Evolutionary conservation across 2,329 filamentous ascomycete genomes (phyloP).

Genomic region (Ceratocystis harringtonii): DNA sequence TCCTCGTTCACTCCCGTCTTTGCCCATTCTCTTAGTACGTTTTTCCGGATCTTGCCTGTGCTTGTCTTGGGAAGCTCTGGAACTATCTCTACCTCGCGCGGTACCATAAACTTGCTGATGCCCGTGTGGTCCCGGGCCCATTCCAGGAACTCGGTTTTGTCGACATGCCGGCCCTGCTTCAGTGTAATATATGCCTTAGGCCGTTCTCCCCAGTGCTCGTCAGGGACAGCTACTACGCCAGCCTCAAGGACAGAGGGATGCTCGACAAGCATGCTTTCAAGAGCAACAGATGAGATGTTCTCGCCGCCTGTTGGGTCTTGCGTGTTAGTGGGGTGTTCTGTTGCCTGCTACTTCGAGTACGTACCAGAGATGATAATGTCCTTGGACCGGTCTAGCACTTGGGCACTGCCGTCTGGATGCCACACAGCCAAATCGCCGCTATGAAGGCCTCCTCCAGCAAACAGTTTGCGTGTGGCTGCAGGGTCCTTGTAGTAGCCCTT

Average conservation of each 20-base stretch:
- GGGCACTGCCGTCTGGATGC: slow-evolving; percentile 78
- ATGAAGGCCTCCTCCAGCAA: slow-evolving; percentile 72
- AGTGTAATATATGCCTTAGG: slow-evolving; percentile 87
- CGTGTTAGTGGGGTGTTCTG: not conserved
- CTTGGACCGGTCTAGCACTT: slow-evolving; percentile 88
- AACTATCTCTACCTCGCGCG: slow-evolving; percentile 61
- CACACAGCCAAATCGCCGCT: slow-evolving; percentile 87
- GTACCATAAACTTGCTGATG: slow-evolving; percentile 86
- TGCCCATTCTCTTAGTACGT: slow-evolving; percentile 75
- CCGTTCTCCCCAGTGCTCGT: slow-evolving; percentile 89
- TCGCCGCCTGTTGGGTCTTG: slow-evolving; percentile 53
- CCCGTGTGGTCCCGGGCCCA: slow-evolving; percentile 72
- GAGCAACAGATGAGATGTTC: slow-evolving; percentile 86
- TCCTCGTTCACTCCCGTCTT: slow-evolving; percentile 26
- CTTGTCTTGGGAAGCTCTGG: slow-evolving; percentile 85
- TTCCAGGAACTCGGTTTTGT: slow-evolving; percentile 51
- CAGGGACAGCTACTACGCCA: slow-evolving; percentile 73
- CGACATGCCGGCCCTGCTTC: slow-evolving; percentile 46
- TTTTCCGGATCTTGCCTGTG: slow-evolving; percentile 95
- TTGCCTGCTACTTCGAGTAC: slow-evolving; percentile 18
- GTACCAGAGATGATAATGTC: slow-evolving; percentile 93
- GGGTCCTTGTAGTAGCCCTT: slow-evolving; percentile 85
- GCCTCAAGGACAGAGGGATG: slow-evolving; percentile 85
- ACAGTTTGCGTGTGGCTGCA: slow-evolving; percentile 73
- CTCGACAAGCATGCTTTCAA: slow-evolving; percentile 77